Base-by-base conservation (phyloP, 768 basidiomycete species). In the Hirschioporus abietinus region DNA sequence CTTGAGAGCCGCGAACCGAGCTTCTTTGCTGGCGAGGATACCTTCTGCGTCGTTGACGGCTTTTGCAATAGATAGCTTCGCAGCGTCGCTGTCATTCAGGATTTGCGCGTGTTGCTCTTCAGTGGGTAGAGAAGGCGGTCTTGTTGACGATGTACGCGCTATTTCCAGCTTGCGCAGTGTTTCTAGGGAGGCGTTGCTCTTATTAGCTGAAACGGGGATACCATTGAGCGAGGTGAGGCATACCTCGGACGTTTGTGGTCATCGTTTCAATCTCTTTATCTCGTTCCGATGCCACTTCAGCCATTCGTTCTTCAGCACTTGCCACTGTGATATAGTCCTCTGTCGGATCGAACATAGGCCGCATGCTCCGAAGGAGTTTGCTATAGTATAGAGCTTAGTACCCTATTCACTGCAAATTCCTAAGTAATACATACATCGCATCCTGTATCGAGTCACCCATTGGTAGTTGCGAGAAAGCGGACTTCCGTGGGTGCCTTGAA, bases 311-410 rank as follows among this genome's bases (percentile, higher is more conserved):
- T 70, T 93, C 90, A 8, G 90, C 87, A 7, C 83, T 85, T 18
- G 87, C 86, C 63, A 93, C 90, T 15, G 89, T 88, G 66, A 89
- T 77, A 73, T 87, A 92, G 75, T 93, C 92, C 64, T 92, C 90
- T 58, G 89, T 88, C 12, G 90, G 89, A 71, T 91, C 87, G 65
- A 93, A 90, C 66, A 92, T 87, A 3, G 84, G 82, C 35, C 84
- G 78, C 84, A 92, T 90, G 67, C 87, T 87, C 69, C 81, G 82
- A 60, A 92, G 86, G 20, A 88, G 84, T 69, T 88, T 87, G 63
- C 90, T 92, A 68, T 12, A 61, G 34, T 25, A 57, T 17, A 42
- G 6, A 62, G 7, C 9, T 63, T 9, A 65, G 64, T 9, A 58
- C 27, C 30, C 7, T n/a, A 26, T 9, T 3, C 20, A 30, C 20